A percentile compares a stretch with the other conserved stretches of the same genome.
Conservation (phyloP, 2,329 filamentous ascomycete genomes). For the Aspergillus sp. region DNA sequence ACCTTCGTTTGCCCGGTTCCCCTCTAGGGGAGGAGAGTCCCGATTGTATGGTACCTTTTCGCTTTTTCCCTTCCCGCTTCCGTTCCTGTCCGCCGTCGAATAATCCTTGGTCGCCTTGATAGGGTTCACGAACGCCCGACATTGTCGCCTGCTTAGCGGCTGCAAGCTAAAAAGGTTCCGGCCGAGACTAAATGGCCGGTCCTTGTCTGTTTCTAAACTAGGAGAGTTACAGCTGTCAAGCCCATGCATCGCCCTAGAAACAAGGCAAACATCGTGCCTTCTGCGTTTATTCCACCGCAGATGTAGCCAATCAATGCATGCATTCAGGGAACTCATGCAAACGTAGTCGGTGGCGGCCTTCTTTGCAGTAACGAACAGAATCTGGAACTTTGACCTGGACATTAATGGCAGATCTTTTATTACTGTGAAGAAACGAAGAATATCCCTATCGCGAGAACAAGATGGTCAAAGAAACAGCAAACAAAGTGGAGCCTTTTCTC, state of each 20-base stretch:
- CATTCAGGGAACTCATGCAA: constrained; percentile 19
- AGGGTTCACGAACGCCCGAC: background rate
- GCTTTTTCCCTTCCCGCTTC: background rate
- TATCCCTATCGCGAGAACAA: constrained; percentile 3
- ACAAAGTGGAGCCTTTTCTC: constrained; percentile 2
- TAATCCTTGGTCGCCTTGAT: background rate
- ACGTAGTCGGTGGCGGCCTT: constrained; percentile 24
- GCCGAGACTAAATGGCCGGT: constrained; percentile 16
- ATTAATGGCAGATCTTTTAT: constrained; percentile 1
- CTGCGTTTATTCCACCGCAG: constrained; percentile 11
- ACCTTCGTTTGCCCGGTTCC: constrained; percentile 12
- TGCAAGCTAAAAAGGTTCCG: constrained; percentile 10
- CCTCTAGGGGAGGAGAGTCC: background rate
- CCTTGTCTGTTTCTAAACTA: constrained; percentile 16
- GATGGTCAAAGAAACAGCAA: constrained; percentile 2
- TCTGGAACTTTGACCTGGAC: constrained; percentile 1
- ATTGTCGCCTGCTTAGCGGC: background rate
- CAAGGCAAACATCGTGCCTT: constrained; percentile 24
- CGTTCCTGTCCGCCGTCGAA: background rate
- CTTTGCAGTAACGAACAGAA: constrained; percentile 5
- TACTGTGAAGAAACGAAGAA: background rate
- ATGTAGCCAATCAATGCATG: constrained; percentile 14
- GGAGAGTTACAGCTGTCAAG: constrained; percentile 12
- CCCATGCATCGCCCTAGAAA: constrained; percentile 17
- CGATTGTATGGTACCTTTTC: background rate